These are phyloP conservation scores for Gossypium australe DNA, from an alignment of 345 rosid genomes.

Conservation along the genomic window DNA sequence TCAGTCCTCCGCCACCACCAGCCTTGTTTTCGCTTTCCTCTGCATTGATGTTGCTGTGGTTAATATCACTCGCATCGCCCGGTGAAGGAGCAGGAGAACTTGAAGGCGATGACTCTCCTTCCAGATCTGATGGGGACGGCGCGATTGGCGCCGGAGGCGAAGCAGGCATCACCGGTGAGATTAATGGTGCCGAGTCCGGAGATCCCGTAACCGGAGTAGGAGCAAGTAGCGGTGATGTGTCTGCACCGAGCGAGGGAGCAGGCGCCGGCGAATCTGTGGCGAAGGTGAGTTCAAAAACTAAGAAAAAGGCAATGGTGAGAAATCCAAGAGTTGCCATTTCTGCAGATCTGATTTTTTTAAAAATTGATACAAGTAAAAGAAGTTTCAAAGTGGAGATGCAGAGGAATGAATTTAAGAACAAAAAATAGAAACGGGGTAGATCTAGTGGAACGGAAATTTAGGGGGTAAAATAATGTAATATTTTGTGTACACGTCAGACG, in stretches of 20 bases:
- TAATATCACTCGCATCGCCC: conserved; percentile 21
- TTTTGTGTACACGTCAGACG: background rate
- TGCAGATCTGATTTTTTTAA: background rate
- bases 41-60: conserved; percentile 26
- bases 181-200: conserved; percentile 26
- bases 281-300: conserved; percentile 15
- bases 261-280: conserved; percentile 19
- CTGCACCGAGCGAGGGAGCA: conserved; percentile 20
- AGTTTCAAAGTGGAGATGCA: background rate
- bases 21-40: conserved; percentile 10
- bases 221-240: conserved; percentile 11
- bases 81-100: conserved; percentile 36
- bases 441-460: conserved; percentile 3
- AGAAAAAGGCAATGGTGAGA: background rate
- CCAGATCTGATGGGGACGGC: conserved; percentile 12
- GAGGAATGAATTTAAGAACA: background rate
- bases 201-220: conserved; percentile 15
- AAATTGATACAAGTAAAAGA: background rate
- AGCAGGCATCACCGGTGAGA: conserved; percentile 24
- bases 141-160: conserved; percentile 21
- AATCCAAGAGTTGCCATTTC: conserved; percentile 11
- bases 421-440: background rate
- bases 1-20: conserved; percentile 26
- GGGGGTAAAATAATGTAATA: background rate
- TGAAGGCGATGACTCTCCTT: background rate